Evolutionary conservation across 2,329 filamentous ascomycete species (phyloP).

Genomic region (Fusarium staphyleae): DNA sequence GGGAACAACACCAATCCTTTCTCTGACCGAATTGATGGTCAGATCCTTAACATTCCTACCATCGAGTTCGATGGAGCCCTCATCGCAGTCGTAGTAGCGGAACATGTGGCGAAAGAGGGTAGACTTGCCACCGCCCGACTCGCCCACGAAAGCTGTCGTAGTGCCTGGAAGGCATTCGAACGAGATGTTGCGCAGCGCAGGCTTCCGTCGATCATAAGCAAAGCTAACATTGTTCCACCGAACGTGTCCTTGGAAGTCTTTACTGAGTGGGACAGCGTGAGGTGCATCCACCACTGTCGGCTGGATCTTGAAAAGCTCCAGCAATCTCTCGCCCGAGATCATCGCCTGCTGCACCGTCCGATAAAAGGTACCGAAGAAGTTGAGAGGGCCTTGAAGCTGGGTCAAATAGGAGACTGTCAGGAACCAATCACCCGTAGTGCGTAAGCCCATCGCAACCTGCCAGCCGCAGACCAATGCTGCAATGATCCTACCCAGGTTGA

Average conservation of each 20-base stretch:
- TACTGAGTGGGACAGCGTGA: conserved; percentile 63
- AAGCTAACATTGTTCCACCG: conserved; percentile 90
- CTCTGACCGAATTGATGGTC: conserved; percentile 91
- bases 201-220: conserved; percentile 85
- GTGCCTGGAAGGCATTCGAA: conserved; percentile 90
- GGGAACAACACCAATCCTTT: conserved; percentile 92
- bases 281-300: conserved; percentile 86
- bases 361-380: conserved; percentile 95
- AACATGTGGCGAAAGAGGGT: conserved; percentile 96
- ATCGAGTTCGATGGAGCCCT: conserved; percentile 84
- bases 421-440: conserved; percentile 75
- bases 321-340: conserved; percentile 94
- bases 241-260: conserved; percentile 79
- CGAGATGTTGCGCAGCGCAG: conserved; percentile 81
- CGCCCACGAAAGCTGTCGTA: conserved; percentile 93
- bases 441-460: conserved; percentile 73
- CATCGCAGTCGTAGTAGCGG: conserved; percentile 89
- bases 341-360: conserved; percentile 94
- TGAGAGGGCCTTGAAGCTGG: conserved; percentile 80
- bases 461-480: conserved; percentile 78
- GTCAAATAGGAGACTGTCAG: conserved; percentile 77
- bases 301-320: conserved; percentile 95
- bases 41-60: conserved; percentile 83
- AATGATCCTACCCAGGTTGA: conserved; percentile 77
- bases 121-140: conserved; percentile 96